phyloP scores from a whole-genome alignment of 1,284 basidiomycete genomes.

The Marasmius tenuissimus region DNA sequence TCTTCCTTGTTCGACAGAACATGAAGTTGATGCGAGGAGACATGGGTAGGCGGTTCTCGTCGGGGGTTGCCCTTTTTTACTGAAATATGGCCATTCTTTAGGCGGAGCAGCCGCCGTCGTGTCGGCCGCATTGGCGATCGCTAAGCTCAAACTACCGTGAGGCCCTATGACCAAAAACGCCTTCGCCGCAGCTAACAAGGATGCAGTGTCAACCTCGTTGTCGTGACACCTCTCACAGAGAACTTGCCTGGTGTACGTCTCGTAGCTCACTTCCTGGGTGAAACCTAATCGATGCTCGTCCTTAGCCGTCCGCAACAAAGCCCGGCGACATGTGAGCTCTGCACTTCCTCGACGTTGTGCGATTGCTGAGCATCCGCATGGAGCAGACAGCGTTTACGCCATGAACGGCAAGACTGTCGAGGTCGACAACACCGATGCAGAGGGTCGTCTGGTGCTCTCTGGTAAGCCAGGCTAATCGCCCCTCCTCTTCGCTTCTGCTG shows the following conservation, averaged over 20 bases:
- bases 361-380: not conserved
- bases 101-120: slow-evolving; percentile 82
- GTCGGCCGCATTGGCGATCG: slow-evolving; percentile 74
- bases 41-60: slow-evolving; percentile 56
- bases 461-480: slow-evolving; percentile 37
- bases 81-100: slow-evolving; percentile 19
- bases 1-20: slow-evolving; percentile 34
- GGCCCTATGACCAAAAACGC: slow-evolving; percentile 21
- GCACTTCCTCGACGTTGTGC: not conserved
- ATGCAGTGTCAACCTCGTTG: slow-evolving; percentile 73
- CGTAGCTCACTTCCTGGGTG: not conserved
- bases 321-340: slow-evolving; percentile 75
- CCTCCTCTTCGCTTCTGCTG: not conserved
- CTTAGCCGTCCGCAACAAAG: slow-evolving; percentile 74
- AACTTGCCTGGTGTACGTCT: slow-evolving; percentile 69
- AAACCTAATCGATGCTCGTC: not conserved
- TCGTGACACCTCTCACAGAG: slow-evolving; percentile 78
- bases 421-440: slow-evolving; percentile 89
- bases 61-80: not conserved
- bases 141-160: slow-evolving; percentile 77
- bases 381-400: slow-evolving; percentile 65
- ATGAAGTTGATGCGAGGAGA: slow-evolving; percentile 85
- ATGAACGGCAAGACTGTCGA: slow-evolving; percentile 90
- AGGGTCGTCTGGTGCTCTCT: slow-evolving; percentile 79
- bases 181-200: not conserved